These are phyloP conservation scores for Selenicereus undatus DNA, from an alignment of 148 eudicot species.

Conservation along the genomic window DNA sequence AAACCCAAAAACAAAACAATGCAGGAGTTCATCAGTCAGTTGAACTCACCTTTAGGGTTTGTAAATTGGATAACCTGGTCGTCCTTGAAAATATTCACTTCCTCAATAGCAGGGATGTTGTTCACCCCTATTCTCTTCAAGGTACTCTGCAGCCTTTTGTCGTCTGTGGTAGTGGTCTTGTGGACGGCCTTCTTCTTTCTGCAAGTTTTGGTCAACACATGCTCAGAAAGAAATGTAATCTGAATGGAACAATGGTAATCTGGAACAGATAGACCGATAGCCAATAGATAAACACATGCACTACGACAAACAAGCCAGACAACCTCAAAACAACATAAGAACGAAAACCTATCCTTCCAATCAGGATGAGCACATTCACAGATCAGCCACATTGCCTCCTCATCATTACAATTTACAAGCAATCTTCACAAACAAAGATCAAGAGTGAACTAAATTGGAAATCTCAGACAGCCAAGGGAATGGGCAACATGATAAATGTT, in stretches of 20 bases:
- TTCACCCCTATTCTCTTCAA: slow-evolving; percentile 90
- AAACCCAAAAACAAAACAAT: not conserved
- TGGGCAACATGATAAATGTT: not conserved
- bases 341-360: not conserved
- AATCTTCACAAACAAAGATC: not conserved
- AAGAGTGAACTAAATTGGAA: not conserved
- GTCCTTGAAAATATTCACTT: slow-evolving; percentile 87
- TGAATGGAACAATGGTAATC: not conserved
- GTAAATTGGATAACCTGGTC: slow-evolving; percentile 78
- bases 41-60: slow-evolving; percentile 65
- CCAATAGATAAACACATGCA: not conserved
- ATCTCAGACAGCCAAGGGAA: not conserved
- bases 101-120: slow-evolving; percentile 79
- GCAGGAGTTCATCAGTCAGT: not conserved
- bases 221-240: not conserved
- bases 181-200: slow-evolving; percentile 98
- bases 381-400: not conserved
- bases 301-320: not conserved
- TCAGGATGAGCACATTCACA: not conserved
- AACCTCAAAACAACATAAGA: not conserved
- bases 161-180: slow-evolving; percentile 85
- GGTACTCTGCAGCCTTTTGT: slow-evolving; percentile 85
- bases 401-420: not conserved
- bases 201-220: slow-evolving; percentile 5
- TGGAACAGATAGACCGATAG: not conserved